Base-by-base conservation (phyloP, 2,329 filamentous ascomycete genomes). In the Aspergillus alliaceus region DNA sequence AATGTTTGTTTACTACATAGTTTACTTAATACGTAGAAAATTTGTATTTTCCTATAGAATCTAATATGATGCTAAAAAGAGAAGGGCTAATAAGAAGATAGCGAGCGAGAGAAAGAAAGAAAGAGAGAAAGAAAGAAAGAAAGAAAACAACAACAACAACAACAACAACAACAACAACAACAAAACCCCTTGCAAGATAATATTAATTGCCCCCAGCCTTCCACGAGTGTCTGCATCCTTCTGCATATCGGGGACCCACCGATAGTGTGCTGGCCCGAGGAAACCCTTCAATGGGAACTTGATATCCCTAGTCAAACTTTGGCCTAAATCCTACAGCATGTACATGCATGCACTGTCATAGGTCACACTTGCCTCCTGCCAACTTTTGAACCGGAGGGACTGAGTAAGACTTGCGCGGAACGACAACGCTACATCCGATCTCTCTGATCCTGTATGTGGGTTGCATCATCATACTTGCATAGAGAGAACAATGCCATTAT, bases 201-300 rank as follows among this genome's bases (percentile, higher is more conserved):
- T 12, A n/a, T 7, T 18, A 37, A 42, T 20, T n/a, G 27, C 35
- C 46, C 29, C 20, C 22, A 39, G 24, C 15, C 47, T 25, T 52
- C 57, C 57, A 61, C 57, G 57, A 61, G 57, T 39, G 24, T 48
- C 51, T 55, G 46, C 51, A 56, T 53, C 31, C 40, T 31, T 40
- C 51, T 53, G 53, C 58, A 56, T 54, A 34, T 25, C 24, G 31
- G 51, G 31, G 39, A 57, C 51, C 52, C 29, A 54, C 22, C 29
- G 39, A 42, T 40, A 32, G 29, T 51, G 29, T 46, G 51, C 29
- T 48, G 51, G 47, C 44, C 35, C 24, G 24, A 50, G 8, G 22
- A n/a, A 42, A 44, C 20, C 24, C 27, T 51, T 37, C 44, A 48
- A 48, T 48, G 18, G 44, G 29, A 48, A 18, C 15, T 27, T 22